These are phyloP conservation scores for Cenococcum geophilum DNA, from an alignment of 495 filamentous ascomycete species.

Conservation along the genomic window DNA sequence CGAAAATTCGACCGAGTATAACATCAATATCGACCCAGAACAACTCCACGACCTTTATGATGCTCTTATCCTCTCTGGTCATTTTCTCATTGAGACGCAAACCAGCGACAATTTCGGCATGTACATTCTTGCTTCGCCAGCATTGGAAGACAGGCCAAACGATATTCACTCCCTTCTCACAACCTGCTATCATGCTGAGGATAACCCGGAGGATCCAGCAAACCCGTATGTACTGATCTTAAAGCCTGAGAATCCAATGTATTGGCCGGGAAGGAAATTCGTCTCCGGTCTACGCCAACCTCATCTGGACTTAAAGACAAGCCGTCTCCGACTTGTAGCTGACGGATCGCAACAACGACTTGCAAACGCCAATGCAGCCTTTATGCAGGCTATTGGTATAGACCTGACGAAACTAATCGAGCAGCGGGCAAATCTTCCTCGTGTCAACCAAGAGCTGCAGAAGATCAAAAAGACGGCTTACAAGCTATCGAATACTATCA, in stretches of 20 bases:
- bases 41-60: constrained; percentile 69
- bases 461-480: constrained; percentile 95
- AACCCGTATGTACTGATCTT: constrained; percentile 80
- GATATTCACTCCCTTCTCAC: constrained; percentile 81
- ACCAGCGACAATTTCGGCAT: constrained; percentile 62
- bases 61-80: constrained; percentile 72
- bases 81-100: constrained; percentile 71
- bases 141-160: constrained; percentile 62
- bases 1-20: constrained; percentile 94
- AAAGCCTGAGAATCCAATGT: constrained; percentile 67
- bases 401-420: constrained; percentile 84
- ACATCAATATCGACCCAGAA: constrained; percentile 60
- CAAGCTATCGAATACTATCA: constrained; percentile 96
- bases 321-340: constrained; percentile 81
- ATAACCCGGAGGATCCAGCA: constrained; percentile 60
- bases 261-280: constrained; percentile 77
- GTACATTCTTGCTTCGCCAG: constrained; percentile 77
- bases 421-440: constrained; percentile 83
- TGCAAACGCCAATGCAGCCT: constrained; percentile 66
- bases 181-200: constrained; percentile 78
- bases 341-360: constrained; percentile 78
- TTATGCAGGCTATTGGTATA: constrained; percentile 69
- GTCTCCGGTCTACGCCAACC: constrained; percentile 66
- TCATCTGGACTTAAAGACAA: constrained; percentile 75
- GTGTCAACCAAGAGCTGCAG: constrained; percentile 85